Conservation (phyloP, 202 grass and related monocot genomes). For the Digitaria exilis region DNA sequence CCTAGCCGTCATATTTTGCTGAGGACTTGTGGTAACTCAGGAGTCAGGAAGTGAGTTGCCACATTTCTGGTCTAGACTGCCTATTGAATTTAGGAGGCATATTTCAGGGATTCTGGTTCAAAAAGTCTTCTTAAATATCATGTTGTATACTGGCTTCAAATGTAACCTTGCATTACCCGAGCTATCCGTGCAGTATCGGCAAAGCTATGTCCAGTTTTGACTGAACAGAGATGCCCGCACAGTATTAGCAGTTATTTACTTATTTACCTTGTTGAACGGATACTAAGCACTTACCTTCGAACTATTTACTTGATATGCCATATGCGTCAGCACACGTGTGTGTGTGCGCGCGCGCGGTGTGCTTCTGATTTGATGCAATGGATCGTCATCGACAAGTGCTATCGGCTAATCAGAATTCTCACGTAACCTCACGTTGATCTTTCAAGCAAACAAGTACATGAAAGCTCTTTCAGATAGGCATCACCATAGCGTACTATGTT, state of each 20-base stretch:
- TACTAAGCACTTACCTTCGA: not conserved
- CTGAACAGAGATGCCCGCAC: conserved; percentile 15
- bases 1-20: not conserved
- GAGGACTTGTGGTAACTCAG: not conserved
- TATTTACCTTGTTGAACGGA: not conserved
- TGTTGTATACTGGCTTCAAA: conserved; percentile 68
- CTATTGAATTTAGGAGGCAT: too few species aligned
- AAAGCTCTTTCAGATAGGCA: too few species aligned
- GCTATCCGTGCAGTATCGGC: too few species aligned
- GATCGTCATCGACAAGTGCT: not conserved
- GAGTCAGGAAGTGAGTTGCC: too few species aligned
- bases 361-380: not conserved
- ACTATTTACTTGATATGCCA: not conserved
- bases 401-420: not conserved
- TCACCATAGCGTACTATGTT: too few species aligned
- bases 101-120: too few species aligned
- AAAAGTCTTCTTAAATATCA: conserved; percentile 63
- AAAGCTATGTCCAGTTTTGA: conserved; percentile 68
- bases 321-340: not conserved
- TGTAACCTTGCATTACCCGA: conserved; percentile 59
- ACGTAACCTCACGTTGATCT: not conserved
- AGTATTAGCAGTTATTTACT: not conserved
- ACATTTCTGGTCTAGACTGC: too few species aligned
- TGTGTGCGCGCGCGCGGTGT: not conserved
- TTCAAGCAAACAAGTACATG: not conserved